Percentiles rank a stretch among this genome's conserved stretches.
Evolutionary conservation across 257 asterid genomes (phyloP).

Genomic region (Haberlea rhodopensis): DNA sequence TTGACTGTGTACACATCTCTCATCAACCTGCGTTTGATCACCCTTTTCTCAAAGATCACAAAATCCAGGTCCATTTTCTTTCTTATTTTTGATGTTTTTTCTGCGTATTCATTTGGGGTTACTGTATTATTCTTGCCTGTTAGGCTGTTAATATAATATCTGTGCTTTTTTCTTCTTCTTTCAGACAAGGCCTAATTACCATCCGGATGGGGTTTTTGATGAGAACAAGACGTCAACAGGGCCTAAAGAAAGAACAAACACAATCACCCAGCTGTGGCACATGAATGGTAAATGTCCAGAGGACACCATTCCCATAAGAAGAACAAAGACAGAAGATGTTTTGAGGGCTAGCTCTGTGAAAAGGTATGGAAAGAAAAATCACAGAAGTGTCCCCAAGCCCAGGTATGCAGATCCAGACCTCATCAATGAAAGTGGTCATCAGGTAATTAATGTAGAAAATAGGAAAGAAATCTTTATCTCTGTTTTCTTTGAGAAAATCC

Average conservation of each 20-base stretch:
- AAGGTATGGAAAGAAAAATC: slow-evolving; percentile 76
- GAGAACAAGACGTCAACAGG: slow-evolving; percentile 44
- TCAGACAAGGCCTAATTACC: slow-evolving; percentile 76
- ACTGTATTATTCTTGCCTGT: background rate
- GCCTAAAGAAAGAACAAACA: slow-evolving; percentile 36
- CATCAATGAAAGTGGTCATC: slow-evolving; percentile 73
- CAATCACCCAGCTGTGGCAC: slow-evolving; percentile 81
- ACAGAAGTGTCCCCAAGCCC: slow-evolving; percentile 54
- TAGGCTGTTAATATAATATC: slow-evolving; percentile 9
- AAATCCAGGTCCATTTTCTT: slow-evolving; percentile 59
- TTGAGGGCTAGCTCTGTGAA: slow-evolving; percentile 80
- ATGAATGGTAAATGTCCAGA: slow-evolving; percentile 67
- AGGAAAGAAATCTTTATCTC: slow-evolving; percentile 13
- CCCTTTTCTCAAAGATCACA: slow-evolving; percentile 92
- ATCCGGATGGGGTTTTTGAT: slow-evolving; percentile 67
- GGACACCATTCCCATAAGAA: slow-evolving; percentile 70
- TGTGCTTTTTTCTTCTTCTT: background rate
- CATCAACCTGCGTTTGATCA: slow-evolving; percentile 87
- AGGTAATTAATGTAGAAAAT: slow-evolving; percentile 41
- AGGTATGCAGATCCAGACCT: slow-evolving; percentile 74
- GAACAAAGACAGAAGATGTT: slow-evolving; percentile 76
- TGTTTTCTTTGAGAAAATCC: slow-evolving; percentile 2
- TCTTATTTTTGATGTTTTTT: background rate
- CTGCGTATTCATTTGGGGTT: background rate
- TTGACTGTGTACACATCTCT: slow-evolving; percentile 83